These are phyloP conservation scores for Ballota nigra DNA, from an alignment of 257 asterid species.

Conservation along the genomic window DNA sequence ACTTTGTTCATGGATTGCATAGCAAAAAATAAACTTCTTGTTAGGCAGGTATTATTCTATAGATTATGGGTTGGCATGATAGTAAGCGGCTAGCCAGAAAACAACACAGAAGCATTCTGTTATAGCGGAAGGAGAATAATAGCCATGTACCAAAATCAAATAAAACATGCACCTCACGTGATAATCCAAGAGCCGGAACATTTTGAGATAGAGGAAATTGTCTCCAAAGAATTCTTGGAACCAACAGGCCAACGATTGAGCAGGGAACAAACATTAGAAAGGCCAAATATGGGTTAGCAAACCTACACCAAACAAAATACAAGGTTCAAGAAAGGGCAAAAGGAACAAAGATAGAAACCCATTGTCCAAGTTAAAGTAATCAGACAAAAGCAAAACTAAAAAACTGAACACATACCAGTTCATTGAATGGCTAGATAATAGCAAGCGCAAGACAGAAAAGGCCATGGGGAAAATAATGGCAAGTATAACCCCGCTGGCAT, in stretches of 20 bases:
- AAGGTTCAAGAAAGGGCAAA: constrained; percentile 17
- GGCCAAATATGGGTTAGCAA: constrained; percentile 74
- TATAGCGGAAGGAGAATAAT: not conserved
- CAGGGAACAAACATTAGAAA: constrained; percentile 86
- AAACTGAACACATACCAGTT: constrained; percentile 57
- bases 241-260: constrained; percentile 79
- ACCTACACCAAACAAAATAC: constrained; percentile 48
- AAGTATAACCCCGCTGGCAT: constrained; percentile 64
- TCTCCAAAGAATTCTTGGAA: constrained; percentile 67
- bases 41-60: not conserved
- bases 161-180: constrained; percentile 59
- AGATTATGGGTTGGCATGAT: not conserved
- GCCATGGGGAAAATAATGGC: constrained; percentile 66
- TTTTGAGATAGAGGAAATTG: constrained; percentile 71
- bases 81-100: constrained; percentile 1
- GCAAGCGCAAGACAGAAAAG: constrained; percentile 66
- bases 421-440: constrained; percentile 74
- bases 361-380: not conserved
- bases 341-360: constrained; percentile 6
- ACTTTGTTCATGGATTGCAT: constrained; percentile 18
- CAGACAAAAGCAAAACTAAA: constrained; percentile 20
- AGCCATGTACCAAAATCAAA: constrained; percentile 8
- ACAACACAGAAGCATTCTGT: constrained; percentile 21
- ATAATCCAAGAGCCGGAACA: constrained; percentile 37
- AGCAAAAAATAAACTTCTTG: not conserved